Evolutionary conservation across 257 asterid genomes (phyloP).

Genomic region (Rauvolfia tetraphylla): DNA sequence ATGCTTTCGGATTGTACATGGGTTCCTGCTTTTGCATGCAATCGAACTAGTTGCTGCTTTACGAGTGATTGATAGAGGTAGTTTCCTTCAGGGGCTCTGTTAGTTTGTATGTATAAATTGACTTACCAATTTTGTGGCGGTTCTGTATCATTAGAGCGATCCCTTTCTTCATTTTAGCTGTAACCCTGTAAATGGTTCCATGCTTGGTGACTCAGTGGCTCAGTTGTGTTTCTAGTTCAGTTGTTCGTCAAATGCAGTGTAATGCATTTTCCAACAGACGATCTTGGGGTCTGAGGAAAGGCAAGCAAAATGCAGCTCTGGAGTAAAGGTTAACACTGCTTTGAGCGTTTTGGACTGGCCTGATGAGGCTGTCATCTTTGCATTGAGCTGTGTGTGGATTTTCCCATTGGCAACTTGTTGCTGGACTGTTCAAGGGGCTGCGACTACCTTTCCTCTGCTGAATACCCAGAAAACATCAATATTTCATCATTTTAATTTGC

Average conservation of each 20-base stretch:
- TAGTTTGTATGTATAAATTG: not conserved
- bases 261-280: too few relatives aligned
- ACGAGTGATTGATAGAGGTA: not conserved
- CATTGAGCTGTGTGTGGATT: too few relatives aligned
- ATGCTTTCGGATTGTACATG: slow-evolving; percentile 17
- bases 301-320: not conserved
- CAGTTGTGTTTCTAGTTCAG: not conserved
- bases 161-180: not conserved
- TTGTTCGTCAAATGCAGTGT: not conserved
- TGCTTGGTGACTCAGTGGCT: not conserved
- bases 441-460: too few relatives aligned
- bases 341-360: too few relatives aligned
- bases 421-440: too few relatives aligned
- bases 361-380: too few relatives aligned
- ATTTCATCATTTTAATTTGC: too few relatives aligned
- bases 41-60: not conserved
- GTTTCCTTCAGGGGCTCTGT: not conserved
- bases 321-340: too few relatives aligned
- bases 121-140: not conserved
- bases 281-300: not conserved
- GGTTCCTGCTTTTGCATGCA: not conserved
- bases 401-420: too few relatives aligned
- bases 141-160: not conserved
- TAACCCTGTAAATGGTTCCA: not conserved
- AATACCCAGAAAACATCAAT: too few relatives aligned